phyloP scores from a whole-genome alignment of 805 yeast species.

The Nakazawaea molendinolei region DNA sequence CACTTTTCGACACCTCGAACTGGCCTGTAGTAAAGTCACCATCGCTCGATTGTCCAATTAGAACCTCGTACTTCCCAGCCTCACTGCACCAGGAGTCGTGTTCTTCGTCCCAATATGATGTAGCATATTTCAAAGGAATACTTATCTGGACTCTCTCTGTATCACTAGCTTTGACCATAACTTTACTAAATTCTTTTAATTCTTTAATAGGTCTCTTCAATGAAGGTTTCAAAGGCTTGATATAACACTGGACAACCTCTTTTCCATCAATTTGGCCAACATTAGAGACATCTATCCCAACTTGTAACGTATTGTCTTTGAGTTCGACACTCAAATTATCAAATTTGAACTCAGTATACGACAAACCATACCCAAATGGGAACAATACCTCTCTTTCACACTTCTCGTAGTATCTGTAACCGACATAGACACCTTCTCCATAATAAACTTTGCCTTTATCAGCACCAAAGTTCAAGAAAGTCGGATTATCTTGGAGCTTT shows the following conservation, averaged over 20 bases:
- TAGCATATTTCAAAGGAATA: slow-evolving; percentile 40
- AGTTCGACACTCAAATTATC: slow-evolving; percentile 24
- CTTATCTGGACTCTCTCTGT: slow-evolving; percentile 28
- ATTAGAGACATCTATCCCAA: slow-evolving; percentile 38
- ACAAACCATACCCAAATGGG: slow-evolving; percentile 39
- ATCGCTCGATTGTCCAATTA: slow-evolving; percentile 33
- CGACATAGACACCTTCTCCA: slow-evolving; percentile 40
- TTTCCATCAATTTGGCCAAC: slow-evolving; percentile 40
- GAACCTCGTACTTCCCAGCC: slow-evolving; percentile 42
- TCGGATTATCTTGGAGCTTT: slow-evolving; percentile 28
- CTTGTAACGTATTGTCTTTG: slow-evolving; percentile 20
- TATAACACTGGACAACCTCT: slow-evolving; percentile 47
- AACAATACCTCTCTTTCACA: slow-evolving; percentile 26
- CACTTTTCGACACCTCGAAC: no score
- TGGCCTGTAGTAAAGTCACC: no score
- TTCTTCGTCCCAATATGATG: slow-evolving; percentile 47
- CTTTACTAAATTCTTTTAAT: slow-evolving; percentile 51
- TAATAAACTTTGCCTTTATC: slow-evolving; percentile 30
- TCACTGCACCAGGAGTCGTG: slow-evolving; percentile 44
- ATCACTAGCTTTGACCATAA: slow-evolving; percentile 38
- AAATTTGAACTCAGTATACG: slow-evolving; percentile 32
- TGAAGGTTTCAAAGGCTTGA: slow-evolving; percentile 27
- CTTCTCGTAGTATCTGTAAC: slow-evolving; percentile 37
- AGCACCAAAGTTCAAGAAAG: slow-evolving; percentile 30
- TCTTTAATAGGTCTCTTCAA: slow-evolving; percentile 53